A percentile compares a stretch with the other conserved stretches of the same genome.
Evolutionary conservation across 2,329 filamentous ascomycete species (phyloP).

Genomic region (Penicillium sp.): DNA sequence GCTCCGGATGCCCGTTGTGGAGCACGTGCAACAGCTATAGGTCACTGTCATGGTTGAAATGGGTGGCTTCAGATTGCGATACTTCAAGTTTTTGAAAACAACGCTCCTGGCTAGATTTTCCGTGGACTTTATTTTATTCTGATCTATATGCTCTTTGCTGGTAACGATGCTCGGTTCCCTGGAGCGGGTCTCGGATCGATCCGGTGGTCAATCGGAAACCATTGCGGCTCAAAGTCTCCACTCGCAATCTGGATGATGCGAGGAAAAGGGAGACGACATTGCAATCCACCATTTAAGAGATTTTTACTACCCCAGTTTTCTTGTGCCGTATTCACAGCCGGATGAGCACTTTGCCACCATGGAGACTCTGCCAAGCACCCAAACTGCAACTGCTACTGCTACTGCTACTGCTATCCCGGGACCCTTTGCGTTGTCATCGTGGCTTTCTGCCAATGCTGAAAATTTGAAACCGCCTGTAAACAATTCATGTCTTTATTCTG

Average conservation of each 20-base stretch:
- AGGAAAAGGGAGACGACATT: not conserved
- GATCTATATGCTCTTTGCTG: not conserved
- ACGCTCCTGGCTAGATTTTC: too few species aligned
- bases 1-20: not conserved
- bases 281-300: not conserved
- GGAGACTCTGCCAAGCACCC: not conserved
- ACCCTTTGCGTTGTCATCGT: conserved; percentile 10
- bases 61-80: not conserved
- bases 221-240: not conserved
- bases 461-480: conserved; percentile 17
- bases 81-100: not conserved
- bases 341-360: not conserved
- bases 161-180: not conserved
- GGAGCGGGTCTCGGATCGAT: not conserved
- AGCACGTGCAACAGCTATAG: not conserved
- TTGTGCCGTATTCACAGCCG: not conserved
- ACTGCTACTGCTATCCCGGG: conserved; percentile 1
- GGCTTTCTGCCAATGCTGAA: conserved; percentile 15
- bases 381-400: not conserved
- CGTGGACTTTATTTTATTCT: not conserved
- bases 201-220: not conserved
- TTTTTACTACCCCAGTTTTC: not conserved
- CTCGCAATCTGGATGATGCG: not conserved
- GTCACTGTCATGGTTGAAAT: not conserved
- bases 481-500: conserved; percentile 17